A percentile compares a stretch with the other conserved stretches of the same genome.
phyloP scores from a whole-genome alignment of 2,329 filamentous ascomycete genomes.

The Niveomyces coronatus region DNA sequence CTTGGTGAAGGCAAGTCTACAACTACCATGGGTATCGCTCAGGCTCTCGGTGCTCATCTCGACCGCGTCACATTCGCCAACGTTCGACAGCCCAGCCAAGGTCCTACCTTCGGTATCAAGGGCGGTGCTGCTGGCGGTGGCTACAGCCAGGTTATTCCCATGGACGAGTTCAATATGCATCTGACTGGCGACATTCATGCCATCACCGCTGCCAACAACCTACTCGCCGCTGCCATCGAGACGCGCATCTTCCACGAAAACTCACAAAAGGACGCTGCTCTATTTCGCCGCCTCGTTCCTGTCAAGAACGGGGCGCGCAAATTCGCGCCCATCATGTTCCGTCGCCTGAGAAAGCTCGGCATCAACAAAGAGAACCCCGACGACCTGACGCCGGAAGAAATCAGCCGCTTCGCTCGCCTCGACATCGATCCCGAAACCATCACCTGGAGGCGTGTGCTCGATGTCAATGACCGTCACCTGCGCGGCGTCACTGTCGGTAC shows the following conservation, averaged over 20 bases:
- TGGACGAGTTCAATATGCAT: conserved; percentile 99
- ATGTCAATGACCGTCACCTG: conserved; percentile 94
- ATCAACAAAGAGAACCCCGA: conserved; percentile 93
- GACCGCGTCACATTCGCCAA: conserved; percentile 89
- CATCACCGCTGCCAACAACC: conserved; percentile 92
- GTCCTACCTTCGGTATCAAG: conserved; percentile 98
- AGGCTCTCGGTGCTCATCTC: conserved; percentile 83
- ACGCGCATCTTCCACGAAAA: conserved; percentile 98
- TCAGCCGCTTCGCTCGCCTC: conserved; percentile 76
- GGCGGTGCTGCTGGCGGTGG: conserved; percentile 93
- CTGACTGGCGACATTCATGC: conserved; percentile 97
- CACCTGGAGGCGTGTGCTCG: conserved; percentile 90
- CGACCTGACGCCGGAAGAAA: conserved; percentile 83
- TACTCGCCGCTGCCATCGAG: conserved; percentile 91
- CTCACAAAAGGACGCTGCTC: conserved; percentile 79
- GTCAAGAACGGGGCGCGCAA: conserved; percentile 79
- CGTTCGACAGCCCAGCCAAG: conserved; percentile 92
- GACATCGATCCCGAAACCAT: conserved; percentile 97
- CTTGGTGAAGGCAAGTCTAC: conserved; percentile 97
- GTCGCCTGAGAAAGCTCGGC: conserved; percentile 86
- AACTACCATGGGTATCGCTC: conserved; percentile 89
- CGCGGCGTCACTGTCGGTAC: conserved; percentile 82
- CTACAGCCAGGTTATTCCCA: conserved; percentile 98
- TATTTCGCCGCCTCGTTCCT: conserved; percentile 83
- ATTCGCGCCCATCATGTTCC: conserved; percentile 86